phyloP scores from a whole-genome alignment of 805 yeast species.

The Candida maltosa region DNA sequence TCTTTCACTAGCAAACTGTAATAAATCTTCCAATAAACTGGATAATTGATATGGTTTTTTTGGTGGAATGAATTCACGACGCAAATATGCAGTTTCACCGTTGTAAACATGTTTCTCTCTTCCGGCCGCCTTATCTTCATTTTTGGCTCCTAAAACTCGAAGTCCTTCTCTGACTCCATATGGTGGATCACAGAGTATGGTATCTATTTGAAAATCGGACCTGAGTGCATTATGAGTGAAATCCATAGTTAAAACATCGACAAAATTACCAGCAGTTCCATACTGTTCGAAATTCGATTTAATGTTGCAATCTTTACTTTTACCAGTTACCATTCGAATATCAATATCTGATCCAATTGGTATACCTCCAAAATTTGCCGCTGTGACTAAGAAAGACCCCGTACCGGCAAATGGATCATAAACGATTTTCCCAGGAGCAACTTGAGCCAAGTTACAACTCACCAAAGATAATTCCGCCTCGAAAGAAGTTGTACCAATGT shows the following conservation, averaged over 20 bases:
- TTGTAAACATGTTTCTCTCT: constrained; percentile 72
- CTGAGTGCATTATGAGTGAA: constrained; percentile 89
- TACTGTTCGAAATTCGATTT: constrained; percentile 74
- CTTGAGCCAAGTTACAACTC: constrained; percentile 84
- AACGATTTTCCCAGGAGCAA: constrained; percentile 57
- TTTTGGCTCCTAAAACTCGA: constrained; percentile 82
- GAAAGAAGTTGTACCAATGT: constrained; percentile 94
- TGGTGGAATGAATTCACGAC: constrained; percentile 86
- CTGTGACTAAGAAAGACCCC: constrained; percentile 89
- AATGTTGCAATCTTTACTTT: constrained; percentile 49
- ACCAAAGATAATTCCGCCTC: constrained; percentile 90
- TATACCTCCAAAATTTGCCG: constrained; percentile 77
- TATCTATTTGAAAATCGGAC: constrained; percentile 57
- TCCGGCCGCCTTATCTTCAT: constrained; percentile 64
- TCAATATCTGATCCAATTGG: constrained; percentile 91
- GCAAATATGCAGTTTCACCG: constrained; percentile 72
- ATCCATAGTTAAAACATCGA: constrained; percentile 88
- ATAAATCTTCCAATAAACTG: constrained; percentile 70
- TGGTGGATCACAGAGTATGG: constrained; percentile 94
- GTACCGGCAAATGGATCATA: constrained; percentile 98
- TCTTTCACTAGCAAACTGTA: constrained; percentile 68
- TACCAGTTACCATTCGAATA: constrained; percentile 73
- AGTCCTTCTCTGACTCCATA: constrained; percentile 96
- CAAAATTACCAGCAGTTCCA: constrained; percentile 48
- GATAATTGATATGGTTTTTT: constrained; percentile 87